These are phyloP conservation scores for Amauroascus niger DNA, from an alignment of 2,329 filamentous ascomycete genomes.

Conservation along the genomic window DNA sequence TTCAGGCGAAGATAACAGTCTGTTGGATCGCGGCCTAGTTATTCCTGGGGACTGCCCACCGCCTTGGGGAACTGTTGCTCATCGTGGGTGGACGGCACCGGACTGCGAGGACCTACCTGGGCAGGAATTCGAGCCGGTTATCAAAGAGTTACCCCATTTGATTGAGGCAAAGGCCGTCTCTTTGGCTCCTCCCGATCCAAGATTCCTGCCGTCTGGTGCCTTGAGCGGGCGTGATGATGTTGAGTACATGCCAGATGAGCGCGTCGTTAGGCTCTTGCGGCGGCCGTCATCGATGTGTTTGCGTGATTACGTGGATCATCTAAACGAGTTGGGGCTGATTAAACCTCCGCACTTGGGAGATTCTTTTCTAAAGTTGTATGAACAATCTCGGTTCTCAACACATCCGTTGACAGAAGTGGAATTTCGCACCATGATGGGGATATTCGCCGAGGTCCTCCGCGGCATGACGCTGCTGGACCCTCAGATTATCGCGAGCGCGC, in stretches of 20 bases:
- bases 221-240: conserved; percentile 27
- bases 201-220: conserved; percentile 23
- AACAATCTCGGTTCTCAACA: conserved; percentile 72
- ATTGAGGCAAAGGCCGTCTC: conserved; percentile 91
- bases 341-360: conserved; percentile 41
- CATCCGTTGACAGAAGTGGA: conserved; percentile 56
- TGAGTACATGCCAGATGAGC: conserved; percentile 48
- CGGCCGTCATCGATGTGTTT: conserved; percentile 62
- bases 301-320: conserved; percentile 65
- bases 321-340: conserved; percentile 58
- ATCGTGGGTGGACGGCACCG: conserved; percentile 82
- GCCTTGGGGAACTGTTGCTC: conserved; percentile 73
- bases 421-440: conserved; percentile 71
- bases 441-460: conserved; percentile 71
- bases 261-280: conserved; percentile 62
- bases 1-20: conserved; percentile 30
- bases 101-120: conserved; percentile 62
- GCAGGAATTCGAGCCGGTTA: conserved; percentile 72
- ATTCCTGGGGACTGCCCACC: conserved; percentile 39
- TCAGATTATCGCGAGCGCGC: conserved; percentile 39
- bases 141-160: conserved; percentile 75
- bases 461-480: conserved; percentile 59
- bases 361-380: conserved; percentile 66
- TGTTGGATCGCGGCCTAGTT: conserved; percentile 12
- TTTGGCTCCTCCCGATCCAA: conserved; percentile 55